Evolutionary conservation across 192 early-diverging fungal species (phyloP), one percentile per base, ranked within the genome.

Genomic region (Rhizophagus sp.): DNA sequence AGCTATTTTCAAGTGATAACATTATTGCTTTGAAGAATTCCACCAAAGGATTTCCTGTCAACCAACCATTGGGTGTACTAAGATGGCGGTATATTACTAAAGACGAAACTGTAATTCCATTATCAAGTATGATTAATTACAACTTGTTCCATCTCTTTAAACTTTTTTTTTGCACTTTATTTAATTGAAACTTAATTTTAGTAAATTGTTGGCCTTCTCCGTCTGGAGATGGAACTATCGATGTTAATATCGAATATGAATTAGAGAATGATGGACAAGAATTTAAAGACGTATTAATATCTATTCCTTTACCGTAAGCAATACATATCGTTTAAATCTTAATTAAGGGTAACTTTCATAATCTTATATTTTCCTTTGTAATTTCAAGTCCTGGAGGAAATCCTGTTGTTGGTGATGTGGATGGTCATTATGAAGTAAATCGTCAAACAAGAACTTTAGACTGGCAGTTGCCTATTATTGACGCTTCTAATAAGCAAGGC

Each of bases 201-300:
- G 93, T 98, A 84, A 99, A 96, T 87, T 99, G 98, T 88, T 99
- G 98, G 98, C 97, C 98, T 27, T 94, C 96, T 24, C 96, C 95
- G 39, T 89, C 92, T 36, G 96, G 92, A 66, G 92, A 88, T 83
- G 97, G 98, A 4, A 89, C 91, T 1, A 92, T 92, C 64, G 97
- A 97, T 84, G 98, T 99, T 30, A 99, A 96, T 79, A 96, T 98
- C 73, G 98, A 99, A 83, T 99, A 98, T 81, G 96, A 98, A 82
- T 88, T 98, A 66, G 93, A 92, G 81, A 85, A 88, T 73, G 83
- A 90, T 25, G 86, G 88, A 63, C 90, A 98, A 73, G 94, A 92
- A 82, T 89, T 99, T 15, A 90, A 92, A 25, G 94, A 95, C 63
- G 96, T 99, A 33, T 84, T 92, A 11, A 95, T 99, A 75, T 88